These are phyloP conservation scores for Phlegmacium glaucopus DNA, from an alignment of 768 basidiomycete species.

Conservation along the genomic window DNA sequence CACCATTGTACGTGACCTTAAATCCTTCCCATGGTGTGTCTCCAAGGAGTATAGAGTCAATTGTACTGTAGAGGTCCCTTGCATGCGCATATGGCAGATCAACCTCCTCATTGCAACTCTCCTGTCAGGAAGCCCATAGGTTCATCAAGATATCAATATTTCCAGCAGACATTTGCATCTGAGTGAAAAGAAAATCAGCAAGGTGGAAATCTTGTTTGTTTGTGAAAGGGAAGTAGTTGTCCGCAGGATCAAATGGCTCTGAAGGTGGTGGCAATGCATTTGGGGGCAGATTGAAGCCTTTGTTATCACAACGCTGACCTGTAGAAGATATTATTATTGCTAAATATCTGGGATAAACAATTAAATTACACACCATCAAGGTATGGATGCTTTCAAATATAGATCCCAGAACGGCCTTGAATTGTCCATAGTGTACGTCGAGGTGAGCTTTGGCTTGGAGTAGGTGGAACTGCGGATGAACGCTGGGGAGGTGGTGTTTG, in stretches of 20 bases:
- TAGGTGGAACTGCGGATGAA: background rate
- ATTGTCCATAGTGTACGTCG: background rate
- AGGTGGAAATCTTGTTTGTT: conserved; percentile 9
- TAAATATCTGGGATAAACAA: background rate
- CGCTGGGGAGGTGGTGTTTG: background rate
- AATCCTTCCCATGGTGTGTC: too few species aligned
- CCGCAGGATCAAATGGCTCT: background rate
- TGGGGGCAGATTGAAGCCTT: background rate
- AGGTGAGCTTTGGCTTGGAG: background rate
- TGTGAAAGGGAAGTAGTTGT: too few species aligned
- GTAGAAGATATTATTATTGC: background rate
- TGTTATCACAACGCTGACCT: background rate
- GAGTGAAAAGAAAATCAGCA: conserved; percentile 13
- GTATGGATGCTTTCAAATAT: background rate
- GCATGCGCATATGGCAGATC: conserved; percentile 25
- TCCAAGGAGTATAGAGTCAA: conserved; percentile 30
- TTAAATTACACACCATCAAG: background rate
- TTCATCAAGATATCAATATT: conserved; percentile 20
- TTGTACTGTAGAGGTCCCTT: conserved; percentile 26
- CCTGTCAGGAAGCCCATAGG: conserved; percentile 13
- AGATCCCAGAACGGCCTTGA: background rate
- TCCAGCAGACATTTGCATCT: conserved; percentile 10
- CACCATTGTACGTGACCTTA: conserved; percentile 21
- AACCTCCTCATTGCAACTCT: background rate
- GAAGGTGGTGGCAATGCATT: background rate